Percentiles rank a stretch among this genome's conserved stretches.
Evolutionary conservation across 208 protist species (phyloP).

Genomic region (Trypanosoma platydactyli): DNA sequence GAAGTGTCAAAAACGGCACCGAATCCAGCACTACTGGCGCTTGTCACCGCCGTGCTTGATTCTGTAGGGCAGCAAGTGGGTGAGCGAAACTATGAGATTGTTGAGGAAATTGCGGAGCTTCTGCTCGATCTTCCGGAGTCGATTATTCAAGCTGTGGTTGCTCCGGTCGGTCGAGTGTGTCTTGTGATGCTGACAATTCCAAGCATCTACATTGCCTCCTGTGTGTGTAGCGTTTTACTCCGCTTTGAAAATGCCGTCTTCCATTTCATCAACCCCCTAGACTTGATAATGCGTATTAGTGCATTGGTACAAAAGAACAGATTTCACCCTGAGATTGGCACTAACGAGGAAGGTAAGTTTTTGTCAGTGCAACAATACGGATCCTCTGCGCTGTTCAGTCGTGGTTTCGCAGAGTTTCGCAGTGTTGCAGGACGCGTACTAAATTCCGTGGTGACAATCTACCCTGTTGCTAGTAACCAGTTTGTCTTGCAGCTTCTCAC

Average conservation of each 20-base stretch:
- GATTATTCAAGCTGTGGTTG: conserved; percentile 25
- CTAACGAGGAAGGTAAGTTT: conserved; percentile 34
- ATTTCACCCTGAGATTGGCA: conserved; percentile 55
- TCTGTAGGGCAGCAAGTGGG: conserved; percentile 29
- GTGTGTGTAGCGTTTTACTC: conserved; percentile 39
- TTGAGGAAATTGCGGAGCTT: conserved; percentile 59
- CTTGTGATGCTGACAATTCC: conserved; percentile 50
- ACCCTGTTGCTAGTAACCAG: conserved; percentile 51
- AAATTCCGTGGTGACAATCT: conserved; percentile 36
- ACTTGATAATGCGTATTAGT: conserved; percentile 42
- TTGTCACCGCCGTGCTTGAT: conserved; percentile 24
- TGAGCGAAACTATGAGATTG: conserved; percentile 29
- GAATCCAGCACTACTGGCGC: conserved; percentile 19
- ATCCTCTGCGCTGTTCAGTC: conserved; percentile 48
- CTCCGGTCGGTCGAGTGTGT: conserved; percentile 32
- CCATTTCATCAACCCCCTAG: conserved; percentile 32
- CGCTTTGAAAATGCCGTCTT: conserved; percentile 40
- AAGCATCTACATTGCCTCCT: conserved; percentile 68
- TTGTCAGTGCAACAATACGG: conserved; percentile 71
- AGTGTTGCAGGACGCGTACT: conserved; percentile 42
- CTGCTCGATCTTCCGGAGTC: conserved; percentile 41
- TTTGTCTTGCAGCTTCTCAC: conserved; percentile 45
- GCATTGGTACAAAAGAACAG: conserved; percentile 55
- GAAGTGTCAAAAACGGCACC: conserved; percentile 6
- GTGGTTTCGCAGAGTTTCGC: conserved; percentile 65